These are phyloP conservation scores for Globisporangium alternatum DNA, from an alignment of 352 stramenopile species.

Conservation along the genomic window DNA sequence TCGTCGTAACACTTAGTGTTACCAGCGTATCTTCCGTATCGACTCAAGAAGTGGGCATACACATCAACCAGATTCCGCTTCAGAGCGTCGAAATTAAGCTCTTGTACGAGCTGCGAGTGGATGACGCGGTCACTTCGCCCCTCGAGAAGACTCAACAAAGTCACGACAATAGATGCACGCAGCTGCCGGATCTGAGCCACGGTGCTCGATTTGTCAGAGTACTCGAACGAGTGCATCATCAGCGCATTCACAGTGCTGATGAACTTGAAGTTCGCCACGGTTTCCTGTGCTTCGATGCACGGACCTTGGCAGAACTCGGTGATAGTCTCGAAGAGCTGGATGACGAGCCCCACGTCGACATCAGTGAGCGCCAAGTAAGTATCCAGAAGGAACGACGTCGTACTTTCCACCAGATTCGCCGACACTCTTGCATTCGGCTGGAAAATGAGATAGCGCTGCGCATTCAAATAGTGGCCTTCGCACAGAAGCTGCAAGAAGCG, in stretches of 20 bases:
- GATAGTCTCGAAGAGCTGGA: conserved; percentile 75
- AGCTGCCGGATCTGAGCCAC: conserved; percentile 29
- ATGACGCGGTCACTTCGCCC: conserved; percentile 50
- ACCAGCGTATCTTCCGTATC: conserved; percentile 42
- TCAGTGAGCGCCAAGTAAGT: conserved; percentile 51
- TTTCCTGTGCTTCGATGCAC: conserved; percentile 68
- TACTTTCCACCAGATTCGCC: conserved; percentile 62
- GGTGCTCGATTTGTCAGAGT: conserved; percentile 12
- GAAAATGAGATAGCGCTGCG: conserved; percentile 51
- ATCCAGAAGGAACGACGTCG: conserved; percentile 63
- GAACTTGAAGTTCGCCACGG: conserved; percentile 74
- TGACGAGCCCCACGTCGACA: conserved; percentile 50
- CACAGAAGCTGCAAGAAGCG: conserved; percentile 73
- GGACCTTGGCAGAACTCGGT: conserved; percentile 78
- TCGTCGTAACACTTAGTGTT: conserved; percentile 62
- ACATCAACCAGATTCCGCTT: conserved; percentile 64
- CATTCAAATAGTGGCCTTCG: conserved; percentile 68
- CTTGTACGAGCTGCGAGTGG: conserved; percentile 65
- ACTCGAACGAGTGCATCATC: conserved; percentile 52
- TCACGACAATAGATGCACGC: conserved; percentile 54
- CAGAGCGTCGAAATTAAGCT: conserved; percentile 69
- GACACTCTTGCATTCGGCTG: conserved; percentile 28
- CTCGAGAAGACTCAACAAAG: conserved; percentile 64
- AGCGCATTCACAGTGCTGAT: conserved; percentile 71
- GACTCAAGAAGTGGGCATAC: conserved; percentile 42